A percentile compares a stretch with the other conserved stretches of the same genome.
phyloP scores from a whole-genome alignment of 805 yeast genomes.

The Kodamaea neixiangensis region DNA sequence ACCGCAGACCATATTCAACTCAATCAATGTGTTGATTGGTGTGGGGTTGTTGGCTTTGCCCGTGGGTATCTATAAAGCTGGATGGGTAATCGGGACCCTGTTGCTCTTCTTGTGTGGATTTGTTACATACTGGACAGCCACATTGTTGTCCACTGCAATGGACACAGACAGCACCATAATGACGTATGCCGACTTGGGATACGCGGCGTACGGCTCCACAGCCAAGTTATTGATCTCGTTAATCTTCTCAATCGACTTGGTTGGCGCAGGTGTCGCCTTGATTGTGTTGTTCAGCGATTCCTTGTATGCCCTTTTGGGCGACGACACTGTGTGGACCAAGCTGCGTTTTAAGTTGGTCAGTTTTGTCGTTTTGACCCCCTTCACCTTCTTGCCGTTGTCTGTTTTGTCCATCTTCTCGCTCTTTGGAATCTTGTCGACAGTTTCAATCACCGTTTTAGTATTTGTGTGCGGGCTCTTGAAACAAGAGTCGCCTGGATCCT shows the following conservation, averaged over 20 bases:
- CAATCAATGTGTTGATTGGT: conserved; percentile 75
- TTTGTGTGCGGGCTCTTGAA: conserved; percentile 47
- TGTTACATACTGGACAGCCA: conserved; percentile 56
- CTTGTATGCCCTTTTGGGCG: conserved; percentile 46
- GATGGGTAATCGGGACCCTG: conserved; percentile 58
- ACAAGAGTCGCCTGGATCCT: conserved; percentile 53
- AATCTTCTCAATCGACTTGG: conserved; percentile 55
- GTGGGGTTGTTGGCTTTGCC: conserved; percentile 76
- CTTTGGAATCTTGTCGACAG: conserved; percentile 57
- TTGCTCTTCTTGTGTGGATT: conserved; percentile 47
- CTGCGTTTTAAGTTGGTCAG: conserved; percentile 64
- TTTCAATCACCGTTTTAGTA: conserved; percentile 49
- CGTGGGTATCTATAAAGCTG: conserved; percentile 64
- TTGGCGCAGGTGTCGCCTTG: conserved; percentile 63
- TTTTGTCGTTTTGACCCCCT: conserved; percentile 74
- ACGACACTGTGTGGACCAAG: conserved; percentile 39
- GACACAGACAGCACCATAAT: conserved; percentile 31
- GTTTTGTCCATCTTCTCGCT: conserved; percentile 55
- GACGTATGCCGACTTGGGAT: conserved; percentile 34
- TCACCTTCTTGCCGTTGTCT: conserved; percentile 62
- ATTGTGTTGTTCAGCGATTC: conserved; percentile 63
- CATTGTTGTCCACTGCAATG: conserved; percentile 36
- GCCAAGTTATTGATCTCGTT: conserved; percentile 73
- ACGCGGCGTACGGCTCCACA: conserved; percentile 38
- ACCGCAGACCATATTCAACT: conserved; percentile 70